phyloP scores from a whole-genome alignment of 78 protist genomes.

The Cyanophora paradoxa region DNA sequence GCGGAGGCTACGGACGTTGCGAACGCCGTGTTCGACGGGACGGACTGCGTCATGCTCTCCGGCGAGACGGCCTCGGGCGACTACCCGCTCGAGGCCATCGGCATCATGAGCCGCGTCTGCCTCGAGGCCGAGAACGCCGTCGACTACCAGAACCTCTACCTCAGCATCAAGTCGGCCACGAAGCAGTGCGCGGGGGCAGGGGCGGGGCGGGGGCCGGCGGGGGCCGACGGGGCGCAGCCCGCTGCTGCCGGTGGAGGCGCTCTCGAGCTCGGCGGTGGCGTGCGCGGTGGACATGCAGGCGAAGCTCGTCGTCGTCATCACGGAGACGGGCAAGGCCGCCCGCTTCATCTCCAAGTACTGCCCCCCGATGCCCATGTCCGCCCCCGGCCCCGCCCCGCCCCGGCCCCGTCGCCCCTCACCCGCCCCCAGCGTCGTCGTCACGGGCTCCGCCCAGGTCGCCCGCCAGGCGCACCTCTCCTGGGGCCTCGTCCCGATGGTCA shows the following conservation, averaged over 20 bases:
- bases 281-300: slow-evolving; percentile 5
- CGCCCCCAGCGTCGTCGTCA: too few species aligned
- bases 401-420: too few species aligned
- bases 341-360: slow-evolving; percentile 26
- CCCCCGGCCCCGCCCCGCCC: too few species aligned
- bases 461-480: background rate
- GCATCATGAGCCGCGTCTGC: slow-evolving; percentile 18
- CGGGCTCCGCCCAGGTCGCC: background rate
- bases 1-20: slow-evolving; percentile 82
- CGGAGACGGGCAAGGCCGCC: slow-evolving; percentile 35
- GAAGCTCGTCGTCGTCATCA: slow-evolving; percentile 17
- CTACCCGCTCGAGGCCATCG: slow-evolving; percentile 47
- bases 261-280: slow-evolving; percentile 8
- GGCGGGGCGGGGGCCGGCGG: background rate
- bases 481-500: background rate
- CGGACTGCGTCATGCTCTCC: slow-evolving; percentile 64
- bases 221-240: slow-evolving; percentile 15
- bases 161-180: background rate
- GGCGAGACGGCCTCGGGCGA: slow-evolving; percentile 68
- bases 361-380: slow-evolving; percentile 18
- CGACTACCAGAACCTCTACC: background rate
- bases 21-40: slow-evolving; percentile 59
- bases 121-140: slow-evolving; percentile 27
- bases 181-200: background rate
- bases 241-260: background rate